Conservation (phyloP, 1,284 basidiomycete species). For the Kwoniella shivajii region DNA sequence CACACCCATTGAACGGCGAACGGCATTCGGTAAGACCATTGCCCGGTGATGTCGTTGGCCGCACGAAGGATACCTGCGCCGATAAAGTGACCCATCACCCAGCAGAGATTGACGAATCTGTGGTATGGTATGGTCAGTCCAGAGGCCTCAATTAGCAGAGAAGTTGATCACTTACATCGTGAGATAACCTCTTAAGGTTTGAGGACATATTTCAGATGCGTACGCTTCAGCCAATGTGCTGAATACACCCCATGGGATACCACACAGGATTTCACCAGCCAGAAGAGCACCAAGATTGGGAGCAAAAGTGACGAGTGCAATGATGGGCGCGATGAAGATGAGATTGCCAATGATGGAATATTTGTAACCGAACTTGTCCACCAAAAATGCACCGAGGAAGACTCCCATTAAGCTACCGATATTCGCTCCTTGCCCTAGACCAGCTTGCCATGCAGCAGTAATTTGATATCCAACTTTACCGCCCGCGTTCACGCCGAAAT, state of each 20-base stretch:
- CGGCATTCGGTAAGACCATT: conserved; percentile 25
- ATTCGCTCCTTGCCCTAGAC: conserved; percentile 46
- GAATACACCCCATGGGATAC: conserved; percentile 33
- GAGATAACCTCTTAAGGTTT: conserved; percentile 50
- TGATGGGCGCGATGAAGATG: conserved; percentile 42
- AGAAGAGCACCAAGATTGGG: conserved; percentile 41
- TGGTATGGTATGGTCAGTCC: too few species aligned
- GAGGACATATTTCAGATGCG: conserved; percentile 55
- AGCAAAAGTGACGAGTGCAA: conserved; percentile 34
- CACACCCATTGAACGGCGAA: conserved; percentile 37
- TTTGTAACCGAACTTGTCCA: conserved; percentile 52
- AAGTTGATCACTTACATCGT: conserved; percentile 43
- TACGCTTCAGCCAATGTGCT: conserved; percentile 48
- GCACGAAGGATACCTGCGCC: conserved; percentile 30
- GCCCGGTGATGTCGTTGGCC: conserved; percentile 14
- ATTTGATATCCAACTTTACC: conserved; percentile 48
- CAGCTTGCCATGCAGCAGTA: conserved; percentile 55
- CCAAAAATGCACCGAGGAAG: conserved; percentile 42
- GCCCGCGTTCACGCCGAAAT: conserved; percentile 28
- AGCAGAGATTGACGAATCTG: conserved; percentile 39
- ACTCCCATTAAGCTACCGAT: conserved; percentile 30
- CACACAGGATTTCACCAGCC: conserved; percentile 46
- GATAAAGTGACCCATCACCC: conserved; percentile 19
- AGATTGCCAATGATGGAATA: conserved; percentile 43
- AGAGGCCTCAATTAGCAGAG: too few species aligned